Percentiles rank a stretch among this genome's conserved stretches.
These are phyloP conservation scores for Rhodotorula sp. DNA, from an alignment of 1,284 basidiomycete species.

Conservation along the genomic window DNA sequence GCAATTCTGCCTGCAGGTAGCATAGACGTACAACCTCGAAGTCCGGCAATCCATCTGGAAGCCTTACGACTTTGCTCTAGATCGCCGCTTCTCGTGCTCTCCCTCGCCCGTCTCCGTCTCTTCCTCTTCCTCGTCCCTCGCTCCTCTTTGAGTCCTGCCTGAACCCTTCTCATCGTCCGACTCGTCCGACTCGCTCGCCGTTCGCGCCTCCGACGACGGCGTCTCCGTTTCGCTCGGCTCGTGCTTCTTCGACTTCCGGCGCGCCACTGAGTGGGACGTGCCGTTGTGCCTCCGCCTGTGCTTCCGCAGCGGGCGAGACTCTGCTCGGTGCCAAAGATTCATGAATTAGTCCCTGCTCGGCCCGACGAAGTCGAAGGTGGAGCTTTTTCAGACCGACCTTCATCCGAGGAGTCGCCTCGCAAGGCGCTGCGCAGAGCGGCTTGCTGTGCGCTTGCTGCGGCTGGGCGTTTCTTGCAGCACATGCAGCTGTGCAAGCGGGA, in stretches of 20 bases:
- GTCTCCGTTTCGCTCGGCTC: not conserved
- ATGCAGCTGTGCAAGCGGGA: not conserved
- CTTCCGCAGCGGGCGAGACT: not conserved
- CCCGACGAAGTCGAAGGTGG: no score
- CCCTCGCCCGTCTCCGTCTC: not conserved
- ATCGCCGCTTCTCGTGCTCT: no score
- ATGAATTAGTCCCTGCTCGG: no score
- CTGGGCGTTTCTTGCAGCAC: not conserved
- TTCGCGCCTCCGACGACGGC: not conserved
- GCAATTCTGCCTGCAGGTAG: no score
- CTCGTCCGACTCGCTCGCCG: no score
- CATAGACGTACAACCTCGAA: no score
- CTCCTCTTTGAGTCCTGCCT: not conserved
- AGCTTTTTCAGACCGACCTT: not conserved
- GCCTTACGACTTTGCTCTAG: not conserved
- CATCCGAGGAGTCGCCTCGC: not conserved
- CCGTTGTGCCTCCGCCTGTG: not conserved
- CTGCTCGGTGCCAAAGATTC: not conserved
- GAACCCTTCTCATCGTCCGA: not conserved
- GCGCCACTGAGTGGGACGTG: not conserved
- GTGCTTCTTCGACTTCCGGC: no score
- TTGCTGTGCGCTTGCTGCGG: not conserved
- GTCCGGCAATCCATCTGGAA: no score
- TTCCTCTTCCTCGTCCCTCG: not conserved
- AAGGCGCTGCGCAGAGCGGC: not conserved